Evolutionary conservation across 768 basidiomycete species (phyloP).

Genomic region (Leccinum incarnatum): DNA sequence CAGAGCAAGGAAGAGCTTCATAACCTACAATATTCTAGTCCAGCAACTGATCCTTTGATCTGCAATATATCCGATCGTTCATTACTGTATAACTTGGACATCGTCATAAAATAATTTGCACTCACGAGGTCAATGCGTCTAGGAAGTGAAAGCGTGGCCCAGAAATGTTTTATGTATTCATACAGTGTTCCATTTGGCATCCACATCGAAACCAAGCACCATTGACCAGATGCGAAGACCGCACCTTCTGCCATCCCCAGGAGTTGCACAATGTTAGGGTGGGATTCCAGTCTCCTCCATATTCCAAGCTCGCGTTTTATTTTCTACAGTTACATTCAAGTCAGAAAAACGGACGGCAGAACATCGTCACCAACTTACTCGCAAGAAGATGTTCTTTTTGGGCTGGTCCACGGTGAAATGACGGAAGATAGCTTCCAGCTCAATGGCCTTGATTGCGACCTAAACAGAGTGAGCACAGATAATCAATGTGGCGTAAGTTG

Average conservation of each 20-base stretch:
- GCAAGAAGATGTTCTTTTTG: not conserved
- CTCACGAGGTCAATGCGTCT: constrained; percentile 1
- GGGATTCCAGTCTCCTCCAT: too few species aligned
- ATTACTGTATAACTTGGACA: not conserved
- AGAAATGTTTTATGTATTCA: not conserved
- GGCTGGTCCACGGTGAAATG: not conserved
- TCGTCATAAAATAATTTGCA: not conserved
- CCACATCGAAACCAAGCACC: constrained; percentile 8
- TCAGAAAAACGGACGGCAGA: not conserved
- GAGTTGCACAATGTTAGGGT: too few species aligned
- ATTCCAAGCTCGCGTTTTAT: too few species aligned
- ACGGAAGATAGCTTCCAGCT: not conserved
- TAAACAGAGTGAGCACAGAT: not conserved
- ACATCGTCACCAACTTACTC: not conserved
- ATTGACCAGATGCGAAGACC: not conserved
- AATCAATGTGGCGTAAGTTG: too few species aligned
- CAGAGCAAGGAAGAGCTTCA: not conserved
- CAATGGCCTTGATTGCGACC: constrained; percentile 9
- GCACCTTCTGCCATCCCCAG: too few species aligned
- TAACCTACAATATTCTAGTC: constrained; percentile 2
- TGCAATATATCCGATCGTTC: not conserved
- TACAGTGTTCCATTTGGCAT: constrained; percentile 2
- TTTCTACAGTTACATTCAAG: too few species aligned
- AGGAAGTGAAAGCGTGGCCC: not conserved
- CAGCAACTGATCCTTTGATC: constrained; percentile 1